These are phyloP conservation scores for Coniochaeta sp. DNA, from an alignment of 2,329 filamentous ascomycete species.

Conservation along the genomic window DNA sequence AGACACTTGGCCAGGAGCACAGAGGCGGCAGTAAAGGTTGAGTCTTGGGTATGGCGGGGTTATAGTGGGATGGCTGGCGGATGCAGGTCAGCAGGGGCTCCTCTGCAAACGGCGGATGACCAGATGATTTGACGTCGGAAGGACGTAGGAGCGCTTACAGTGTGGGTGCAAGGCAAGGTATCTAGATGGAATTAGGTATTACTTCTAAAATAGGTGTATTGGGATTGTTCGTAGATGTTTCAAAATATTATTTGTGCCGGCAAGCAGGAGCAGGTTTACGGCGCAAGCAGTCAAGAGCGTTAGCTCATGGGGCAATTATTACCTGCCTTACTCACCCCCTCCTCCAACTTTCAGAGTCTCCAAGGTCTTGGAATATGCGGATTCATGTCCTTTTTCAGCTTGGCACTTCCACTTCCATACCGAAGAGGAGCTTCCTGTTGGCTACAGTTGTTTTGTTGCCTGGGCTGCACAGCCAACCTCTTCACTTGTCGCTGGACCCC, in stretches of 20 bases:
- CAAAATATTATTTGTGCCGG: not conserved
- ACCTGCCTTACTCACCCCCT: not conserved
- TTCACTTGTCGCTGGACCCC: not conserved
- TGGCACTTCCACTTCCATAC: not conserved
- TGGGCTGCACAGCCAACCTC: not conserved
- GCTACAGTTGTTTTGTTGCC: too few relatives aligned
- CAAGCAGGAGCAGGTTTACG: conserved; percentile 1
- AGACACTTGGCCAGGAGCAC: not conserved
- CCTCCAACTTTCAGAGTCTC: not conserved
- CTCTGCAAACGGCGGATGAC: not conserved
- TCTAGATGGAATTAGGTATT: not conserved
- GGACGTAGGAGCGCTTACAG: not conserved
- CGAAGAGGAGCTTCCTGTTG: not conserved
- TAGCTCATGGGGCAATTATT: not conserved
- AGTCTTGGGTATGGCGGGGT: not conserved
- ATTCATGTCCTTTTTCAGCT: not conserved
- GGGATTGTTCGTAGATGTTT: not conserved
- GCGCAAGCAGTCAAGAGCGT: not conserved
- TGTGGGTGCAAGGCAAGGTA: not conserved
- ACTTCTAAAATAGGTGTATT: not conserved
- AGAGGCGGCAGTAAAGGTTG: not conserved
- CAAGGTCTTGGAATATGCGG: not conserved
- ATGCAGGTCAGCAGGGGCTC: not conserved
- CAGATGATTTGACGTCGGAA: not conserved
- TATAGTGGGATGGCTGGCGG: not conserved